Percentiles rank a stretch among this genome's conserved stretches.
Conservation (phyloP, 2,329 filamentous ascomycete species). For the Pseudomassariella vexata region DNA sequence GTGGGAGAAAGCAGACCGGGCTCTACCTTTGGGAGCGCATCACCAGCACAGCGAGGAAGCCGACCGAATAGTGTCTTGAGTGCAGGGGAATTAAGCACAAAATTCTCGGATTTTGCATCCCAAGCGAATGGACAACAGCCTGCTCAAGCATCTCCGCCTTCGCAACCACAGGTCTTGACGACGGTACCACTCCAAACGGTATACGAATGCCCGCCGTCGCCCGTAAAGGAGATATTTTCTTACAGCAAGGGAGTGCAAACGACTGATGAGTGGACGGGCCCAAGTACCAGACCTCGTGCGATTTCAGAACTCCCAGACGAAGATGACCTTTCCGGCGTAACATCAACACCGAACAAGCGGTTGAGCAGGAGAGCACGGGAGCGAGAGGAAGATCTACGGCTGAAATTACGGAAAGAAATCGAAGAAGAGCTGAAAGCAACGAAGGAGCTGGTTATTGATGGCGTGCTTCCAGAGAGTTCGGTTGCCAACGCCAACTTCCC, state of each 20-base stretch:
- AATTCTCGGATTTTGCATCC: conserved; percentile 56
- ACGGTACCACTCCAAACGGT: conserved; percentile 70
- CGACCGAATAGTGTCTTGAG: conserved; percentile 84
- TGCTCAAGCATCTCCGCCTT: conserved; percentile 21
- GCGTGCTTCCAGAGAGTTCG: conserved; percentile 37
- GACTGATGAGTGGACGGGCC: conserved; percentile 63
- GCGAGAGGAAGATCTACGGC: conserved; percentile 81
- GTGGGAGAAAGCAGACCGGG: conserved; percentile 73
- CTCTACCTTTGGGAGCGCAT: conserved; percentile 57
- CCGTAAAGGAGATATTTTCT: conserved; percentile 79
- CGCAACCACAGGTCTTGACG: conserved; percentile 62
- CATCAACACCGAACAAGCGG: conserved; percentile 62
- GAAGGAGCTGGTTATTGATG: conserved; percentile 52
- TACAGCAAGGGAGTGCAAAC: conserved; percentile 98
- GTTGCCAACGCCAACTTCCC: conserved; percentile 58
- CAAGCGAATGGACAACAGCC: conserved; percentile 36
- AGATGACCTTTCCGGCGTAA: conserved; percentile 50
- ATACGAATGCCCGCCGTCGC: conserved; percentile 72
- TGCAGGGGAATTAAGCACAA: conserved; percentile 72
- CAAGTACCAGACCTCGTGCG: conserved; percentile 45
- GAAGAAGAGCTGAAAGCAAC: conserved; percentile 83
- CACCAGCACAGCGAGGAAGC: conserved; percentile 64
- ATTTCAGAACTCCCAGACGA: conserved; percentile 59
- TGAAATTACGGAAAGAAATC: conserved; percentile 80
- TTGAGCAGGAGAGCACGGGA: conserved; percentile 74